Base-by-base conservation (phyloP, 1,284 basidiomycete genomes). In the Boletus nobilissimus region DNA sequence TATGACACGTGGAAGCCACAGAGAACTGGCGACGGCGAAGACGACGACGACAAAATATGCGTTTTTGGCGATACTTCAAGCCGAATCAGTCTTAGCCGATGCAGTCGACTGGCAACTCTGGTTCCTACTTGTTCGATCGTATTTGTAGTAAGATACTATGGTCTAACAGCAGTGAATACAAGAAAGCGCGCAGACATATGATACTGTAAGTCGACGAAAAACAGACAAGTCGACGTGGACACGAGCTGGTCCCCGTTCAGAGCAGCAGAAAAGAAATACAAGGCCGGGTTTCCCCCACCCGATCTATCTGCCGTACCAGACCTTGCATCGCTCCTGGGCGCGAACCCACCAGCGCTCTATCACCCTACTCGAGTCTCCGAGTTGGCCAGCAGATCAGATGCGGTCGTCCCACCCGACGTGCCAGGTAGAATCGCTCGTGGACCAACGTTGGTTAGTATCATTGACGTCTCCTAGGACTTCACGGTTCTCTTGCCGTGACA, bases 401-500 rank as follows among this genome's bases (percentile, higher is more conserved):
- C 54, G 7, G 82, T 80, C 54, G 88, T 83, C 76, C 89, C 89
- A 29, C 94, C 90, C 79, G 84, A 86, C 10, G 84, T 94, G 65
- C 90, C 92, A 77, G 83, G 86, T 76, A 26, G 88, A 92, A 80
- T 90, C 91, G 84, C n/a, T 3, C 46, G 34, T 92, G 91, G 6
- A 2, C 14, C 5, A 11, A 16, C 24, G 26, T 7, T n/a, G 11
- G n/a, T n/a, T n/a, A 1, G 4, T 11, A 13, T 8, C 46, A 78
- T 36, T 70, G 8, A 76, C 51, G 32, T 29, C 24, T 48, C 73
- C 34, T 76, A 97, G 97, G 97, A 32, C 91, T 97, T 38, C n/a
- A n/a, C n/a, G n/a, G 92, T 97, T 32, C 85, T 97, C 32, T 87
- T 98, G 10, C 96, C 96, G n/a, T n/a, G n/a, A 84, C 81, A 75